These are phyloP conservation scores for Chlorella sp. DNA, from an alignment of 139 green algal species.

Conservation along the genomic window DNA sequence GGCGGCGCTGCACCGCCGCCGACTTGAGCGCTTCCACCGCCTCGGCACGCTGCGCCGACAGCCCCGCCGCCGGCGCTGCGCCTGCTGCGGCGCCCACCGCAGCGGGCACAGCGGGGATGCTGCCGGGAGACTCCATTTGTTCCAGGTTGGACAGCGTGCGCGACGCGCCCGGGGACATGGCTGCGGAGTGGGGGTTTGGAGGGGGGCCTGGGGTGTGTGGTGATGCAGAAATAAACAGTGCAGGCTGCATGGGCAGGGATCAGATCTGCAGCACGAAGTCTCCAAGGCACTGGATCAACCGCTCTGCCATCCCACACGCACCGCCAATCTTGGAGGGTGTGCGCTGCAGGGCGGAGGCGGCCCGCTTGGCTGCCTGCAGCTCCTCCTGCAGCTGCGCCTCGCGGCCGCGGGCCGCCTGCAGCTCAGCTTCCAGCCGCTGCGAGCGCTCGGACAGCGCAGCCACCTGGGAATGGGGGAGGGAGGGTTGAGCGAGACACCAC, in stretches of 20 bases:
- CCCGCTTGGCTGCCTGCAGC: slow-evolving; percentile 45
- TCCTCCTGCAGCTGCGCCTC: slow-evolving; percentile 50
- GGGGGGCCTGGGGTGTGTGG: neutral
- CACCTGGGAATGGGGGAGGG: too few relatives aligned
- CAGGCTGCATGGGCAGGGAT: too few relatives aligned
- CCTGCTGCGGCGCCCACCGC: neutral
- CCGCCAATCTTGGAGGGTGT: slow-evolving; percentile 17
- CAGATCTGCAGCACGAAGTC: too few relatives aligned
- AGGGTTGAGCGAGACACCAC: too few relatives aligned
- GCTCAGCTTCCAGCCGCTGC: slow-evolving; percentile 45
- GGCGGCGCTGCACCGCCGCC: slow-evolving; percentile 35
- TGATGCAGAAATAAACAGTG: too few relatives aligned
- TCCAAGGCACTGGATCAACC: too few relatives aligned
- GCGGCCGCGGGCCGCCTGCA: slow-evolving; percentile 20
- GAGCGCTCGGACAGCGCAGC: slow-evolving; percentile 46
- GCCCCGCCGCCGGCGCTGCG: neutral
- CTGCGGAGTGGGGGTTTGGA: neutral
- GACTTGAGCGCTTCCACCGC: slow-evolving; percentile 11
- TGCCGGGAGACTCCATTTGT: slow-evolving; percentile 2
- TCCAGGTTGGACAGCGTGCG: slow-evolving; percentile 20
- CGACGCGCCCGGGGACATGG: neutral
- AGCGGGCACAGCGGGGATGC: neutral
- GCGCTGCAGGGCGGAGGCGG: slow-evolving; percentile 15
- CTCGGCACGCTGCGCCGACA: slow-evolving; percentile 10
- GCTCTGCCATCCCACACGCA: neutral